phyloP scores from a whole-genome alignment of 2,329 filamentous ascomycete species.

The Nemania abortiva region DNA sequence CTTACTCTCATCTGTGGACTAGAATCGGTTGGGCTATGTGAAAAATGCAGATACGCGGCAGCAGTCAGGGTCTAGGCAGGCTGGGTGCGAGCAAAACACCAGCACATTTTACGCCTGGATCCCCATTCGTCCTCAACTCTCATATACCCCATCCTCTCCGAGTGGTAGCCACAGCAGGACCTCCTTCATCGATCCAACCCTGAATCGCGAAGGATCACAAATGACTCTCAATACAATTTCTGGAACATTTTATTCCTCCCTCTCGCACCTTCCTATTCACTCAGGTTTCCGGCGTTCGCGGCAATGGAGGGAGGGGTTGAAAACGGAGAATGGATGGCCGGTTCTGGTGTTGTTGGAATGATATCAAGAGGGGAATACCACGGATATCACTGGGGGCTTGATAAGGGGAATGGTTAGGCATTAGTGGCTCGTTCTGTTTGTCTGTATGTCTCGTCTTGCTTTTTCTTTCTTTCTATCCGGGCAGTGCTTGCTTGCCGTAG shows the following conservation, averaged over 20 bases:
- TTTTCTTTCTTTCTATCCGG: neutral
- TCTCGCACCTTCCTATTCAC: neutral
- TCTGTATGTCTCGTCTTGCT: neutral
- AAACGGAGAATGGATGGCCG: neutral
- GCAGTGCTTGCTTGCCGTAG: neutral
- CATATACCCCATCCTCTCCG: neutral
- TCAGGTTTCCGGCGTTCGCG: neutral
- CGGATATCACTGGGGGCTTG: neutral
- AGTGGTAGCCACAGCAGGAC: neutral
- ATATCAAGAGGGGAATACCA: neutral
- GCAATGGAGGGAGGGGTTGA: neutral
- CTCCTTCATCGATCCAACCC: neutral
- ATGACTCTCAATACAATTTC: neutral
- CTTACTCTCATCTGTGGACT: neutral
- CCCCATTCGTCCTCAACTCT: neutral
- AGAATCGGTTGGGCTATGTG: neutral
- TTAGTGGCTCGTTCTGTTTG: neutral
- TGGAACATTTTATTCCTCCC: neutral
- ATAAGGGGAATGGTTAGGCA: neutral
- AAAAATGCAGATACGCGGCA: neutral
- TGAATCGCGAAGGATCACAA: neutral
- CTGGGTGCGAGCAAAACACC: neutral
- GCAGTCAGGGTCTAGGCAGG: neutral
- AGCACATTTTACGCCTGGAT: neutral
- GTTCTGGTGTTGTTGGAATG: slow-evolving; percentile 4